A percentile compares a stretch with the other conserved stretches of the same genome.
phyloP scores from a whole-genome alignment of 2,329 filamentous ascomycete species.

The Elsinoe fawcettii region DNA sequence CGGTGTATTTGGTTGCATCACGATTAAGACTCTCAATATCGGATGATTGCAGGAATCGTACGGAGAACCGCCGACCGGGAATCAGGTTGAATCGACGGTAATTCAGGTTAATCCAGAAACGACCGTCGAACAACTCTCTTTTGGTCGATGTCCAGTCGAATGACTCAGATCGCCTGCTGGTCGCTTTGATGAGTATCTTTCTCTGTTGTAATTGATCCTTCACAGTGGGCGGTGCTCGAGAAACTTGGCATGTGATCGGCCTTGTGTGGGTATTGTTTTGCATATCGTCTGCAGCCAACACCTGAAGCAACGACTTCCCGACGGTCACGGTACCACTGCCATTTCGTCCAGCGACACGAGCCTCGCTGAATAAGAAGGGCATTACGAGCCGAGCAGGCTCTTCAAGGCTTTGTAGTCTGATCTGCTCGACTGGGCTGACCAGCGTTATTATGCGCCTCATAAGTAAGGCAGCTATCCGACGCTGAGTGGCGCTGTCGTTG shows the following conservation, averaged over 20 bases:
- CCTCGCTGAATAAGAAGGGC: slow-evolving; percentile 22
- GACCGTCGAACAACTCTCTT: slow-evolving; percentile 47
- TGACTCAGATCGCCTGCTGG: not conserved
- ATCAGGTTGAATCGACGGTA: slow-evolving; percentile 22
- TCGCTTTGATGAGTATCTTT: not conserved
- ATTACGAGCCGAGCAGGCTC: slow-evolving; percentile 37
- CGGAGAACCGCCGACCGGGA: slow-evolving; percentile 25
- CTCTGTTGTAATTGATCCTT: not conserved
- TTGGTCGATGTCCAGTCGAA: slow-evolving; percentile 15
- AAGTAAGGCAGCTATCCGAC: slow-evolving; percentile 33
- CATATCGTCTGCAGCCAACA: not conserved
- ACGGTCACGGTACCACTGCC: slow-evolving; percentile 17
- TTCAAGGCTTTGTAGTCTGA: slow-evolving; percentile 38
- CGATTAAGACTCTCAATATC: slow-evolving; percentile 23
- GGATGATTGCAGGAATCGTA: slow-evolving; percentile 34
- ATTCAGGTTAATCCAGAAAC: slow-evolving; percentile 48
- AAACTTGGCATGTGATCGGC: not conserved
- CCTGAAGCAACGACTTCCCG: slow-evolving; percentile 1
- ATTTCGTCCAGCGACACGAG: not conserved
- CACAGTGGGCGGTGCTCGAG: slow-evolving; percentile 2
- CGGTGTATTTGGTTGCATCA: not conserved
- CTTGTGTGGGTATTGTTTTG: not conserved
- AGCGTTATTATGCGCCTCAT: slow-evolving; percentile 44
- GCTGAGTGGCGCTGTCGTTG: not conserved
- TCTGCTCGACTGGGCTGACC: slow-evolving; percentile 40